phyloP scores from a whole-genome alignment of 1,284 basidiomycete species.

The Malassezia cuniculi region DNA sequence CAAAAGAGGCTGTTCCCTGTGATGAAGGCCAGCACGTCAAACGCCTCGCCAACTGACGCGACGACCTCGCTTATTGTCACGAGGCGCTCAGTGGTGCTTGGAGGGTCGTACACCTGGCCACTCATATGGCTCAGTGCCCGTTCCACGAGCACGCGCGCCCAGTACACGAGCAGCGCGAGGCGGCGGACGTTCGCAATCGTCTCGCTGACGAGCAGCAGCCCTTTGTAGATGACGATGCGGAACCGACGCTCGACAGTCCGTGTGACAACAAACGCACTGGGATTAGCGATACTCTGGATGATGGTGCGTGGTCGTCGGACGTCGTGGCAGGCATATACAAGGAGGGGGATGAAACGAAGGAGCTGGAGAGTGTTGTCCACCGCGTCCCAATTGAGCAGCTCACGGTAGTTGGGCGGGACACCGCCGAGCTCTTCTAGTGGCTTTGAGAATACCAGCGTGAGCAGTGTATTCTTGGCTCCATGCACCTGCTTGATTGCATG shows the following conservation, averaged over 20 bases:
- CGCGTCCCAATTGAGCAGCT: slow-evolving; percentile 5
- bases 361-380: slow-evolving; percentile 10
- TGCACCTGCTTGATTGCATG: too few species aligned
- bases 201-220: slow-evolving; percentile 7
- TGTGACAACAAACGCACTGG: neutral
- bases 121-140: neutral
- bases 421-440: too few species aligned
- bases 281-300: neutral
- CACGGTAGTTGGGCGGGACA: too few species aligned
- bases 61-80: slow-evolving; percentile 5
- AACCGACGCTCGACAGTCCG: neutral
- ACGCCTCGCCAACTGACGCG: slow-evolving; percentile 19
- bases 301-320: slow-evolving; percentile 1
- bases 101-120: too few species aligned
- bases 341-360: slow-evolving; percentile 7
- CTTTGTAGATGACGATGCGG: neutral
- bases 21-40: slow-evolving; percentile 24
- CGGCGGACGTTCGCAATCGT: slow-evolving; percentile 13
- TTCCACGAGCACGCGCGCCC: neutral
- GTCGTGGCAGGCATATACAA: slow-evolving; percentile 1
- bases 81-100: slow-evolving; percentile 1
- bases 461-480: too few species aligned
- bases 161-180: slow-evolving; percentile 3
- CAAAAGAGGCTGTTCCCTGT: slow-evolving; percentile 28
- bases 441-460: too few species aligned